Percentiles rank a stretch among this genome's conserved stretches.
Conservation (phyloP, 176 grass and related monocot species). For the Phoenix dactylifera region DNA sequence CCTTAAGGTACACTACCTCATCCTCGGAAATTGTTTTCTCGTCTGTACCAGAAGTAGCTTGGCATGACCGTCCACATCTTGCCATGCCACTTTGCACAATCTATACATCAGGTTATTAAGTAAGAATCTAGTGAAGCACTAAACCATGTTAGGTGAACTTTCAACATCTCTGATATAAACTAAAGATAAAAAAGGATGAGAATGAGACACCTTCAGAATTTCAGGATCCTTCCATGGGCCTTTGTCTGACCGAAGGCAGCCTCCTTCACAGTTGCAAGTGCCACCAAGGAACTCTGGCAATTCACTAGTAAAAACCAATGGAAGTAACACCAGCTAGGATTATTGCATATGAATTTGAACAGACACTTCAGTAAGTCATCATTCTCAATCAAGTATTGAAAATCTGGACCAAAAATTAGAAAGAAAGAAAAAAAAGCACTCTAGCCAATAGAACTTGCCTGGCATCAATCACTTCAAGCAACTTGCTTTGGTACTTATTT, state of each 20-base stretch:
- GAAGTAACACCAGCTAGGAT: slow-evolving; percentile 15
- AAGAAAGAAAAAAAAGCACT: too few relatives aligned
- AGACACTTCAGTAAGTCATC: too few relatives aligned
- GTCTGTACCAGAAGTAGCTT: slow-evolving; percentile 26
- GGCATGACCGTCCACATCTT: slow-evolving; percentile 48
- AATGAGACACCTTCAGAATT: slow-evolving; percentile 47
- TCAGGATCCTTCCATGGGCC: slow-evolving; percentile 97
- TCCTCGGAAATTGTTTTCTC: slow-evolving; percentile 85
- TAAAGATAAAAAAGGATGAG: not conserved
- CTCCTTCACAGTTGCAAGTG: slow-evolving; percentile 82
- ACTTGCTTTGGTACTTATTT: slow-evolving; percentile 93
- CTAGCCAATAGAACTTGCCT: slow-evolving; percentile 27
- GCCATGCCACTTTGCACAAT: slow-evolving; percentile 84
- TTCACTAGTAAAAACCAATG: slow-evolving; percentile 33
- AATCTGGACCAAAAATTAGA: too few relatives aligned
- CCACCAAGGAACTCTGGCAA: slow-evolving; percentile 89
- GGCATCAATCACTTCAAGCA: slow-evolving; percentile 89
- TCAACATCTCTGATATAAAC: not conserved
- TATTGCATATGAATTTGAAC: not conserved
- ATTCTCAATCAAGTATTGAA: too few relatives aligned
- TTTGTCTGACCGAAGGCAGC: slow-evolving; percentile 90
- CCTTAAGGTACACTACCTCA: slow-evolving; percentile 49
- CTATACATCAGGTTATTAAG: slow-evolving; percentile 21
- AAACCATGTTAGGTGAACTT: too few relatives aligned
- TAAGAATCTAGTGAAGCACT: too few relatives aligned